Base-by-base conservation (phyloP, 2,329 filamentous ascomycete genomes). In the Fusarium buxicola region DNA sequence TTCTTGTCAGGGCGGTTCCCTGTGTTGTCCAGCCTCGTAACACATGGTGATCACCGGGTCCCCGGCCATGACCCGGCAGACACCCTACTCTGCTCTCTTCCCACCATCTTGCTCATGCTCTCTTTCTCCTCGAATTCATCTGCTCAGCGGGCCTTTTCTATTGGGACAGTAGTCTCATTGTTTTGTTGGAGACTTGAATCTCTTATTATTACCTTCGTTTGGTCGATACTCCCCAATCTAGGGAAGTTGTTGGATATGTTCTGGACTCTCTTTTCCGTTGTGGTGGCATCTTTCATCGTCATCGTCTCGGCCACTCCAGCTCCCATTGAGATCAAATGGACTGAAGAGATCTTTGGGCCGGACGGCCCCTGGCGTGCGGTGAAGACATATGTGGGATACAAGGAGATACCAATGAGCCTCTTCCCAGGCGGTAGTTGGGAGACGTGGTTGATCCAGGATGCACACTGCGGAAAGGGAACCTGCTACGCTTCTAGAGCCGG, bases 401-500 rank as follows among this genome's bases (percentile, higher is more conserved):
- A 45, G 8, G 16, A 45, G 2, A 41, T 39, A 5, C 2, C 32
- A 3, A 28, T 56, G 7, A 15, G 24, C 3, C 47, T 56, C 3
- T 56, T 38, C 5, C 53, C 53, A 11, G 53, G 53, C 8, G 41
- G 39, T 2, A 44, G 34, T 2, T 56, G 53, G 53, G 53, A 56
- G 21, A 45, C 53, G 1, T 56, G 53, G 53, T 15, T 56, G 16
- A 56, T 56, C 8, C 31, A 41, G 4, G 48, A 56, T 11, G 21
- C 38, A 9, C 54, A 56, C 11, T 56, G 48, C n/a, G 39, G 16
- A 21, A 25, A 30, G 25, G 21, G 34, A 2, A 30, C 13, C 4
- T 56, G 53, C 13, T 56, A 44, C n/a, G 48, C 53, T 34, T 56
- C 48, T 0, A 56, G 34, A 11, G 53, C 39, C 8, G 53, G 53